A percentile compares a stretch with the other conserved stretches of the same genome.
These are phyloP conservation scores for Zygotorulaspora mrakii DNA, from an alignment of 1,139 yeast genomes.

Conservation along the genomic window DNA sequence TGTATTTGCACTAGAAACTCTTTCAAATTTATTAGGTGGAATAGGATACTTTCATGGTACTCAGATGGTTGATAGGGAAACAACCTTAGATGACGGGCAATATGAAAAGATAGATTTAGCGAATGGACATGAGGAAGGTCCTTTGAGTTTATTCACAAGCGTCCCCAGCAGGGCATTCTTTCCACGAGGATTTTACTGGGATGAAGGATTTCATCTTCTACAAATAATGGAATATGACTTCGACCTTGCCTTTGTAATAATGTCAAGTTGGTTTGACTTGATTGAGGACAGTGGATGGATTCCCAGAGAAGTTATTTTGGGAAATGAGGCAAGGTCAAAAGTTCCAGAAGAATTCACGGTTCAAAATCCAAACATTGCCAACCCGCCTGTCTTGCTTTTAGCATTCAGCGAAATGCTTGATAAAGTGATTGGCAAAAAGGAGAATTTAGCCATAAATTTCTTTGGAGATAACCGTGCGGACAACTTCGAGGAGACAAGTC, in stretches of 20 bases:
- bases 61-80: slow-evolving; percentile 72
- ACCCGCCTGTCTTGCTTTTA: slow-evolving; percentile 91
- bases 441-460: slow-evolving; percentile 12
- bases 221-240: slow-evolving; percentile 82
- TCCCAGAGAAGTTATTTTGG: slow-evolving; percentile 91
- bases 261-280: slow-evolving; percentile 81
- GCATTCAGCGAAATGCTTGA: slow-evolving; percentile 67
- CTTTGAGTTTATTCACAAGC: slow-evolving; percentile 67
- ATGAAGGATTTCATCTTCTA: slow-evolving; percentile 91
- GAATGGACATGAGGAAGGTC: slow-evolving; percentile 57
- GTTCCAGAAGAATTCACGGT: slow-evolving; percentile 84
- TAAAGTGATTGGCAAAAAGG: slow-evolving; percentile 38
- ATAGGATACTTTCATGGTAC: slow-evolving; percentile 88
- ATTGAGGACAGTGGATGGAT: slow-evolving; percentile 97
- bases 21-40: slow-evolving; percentile 87
- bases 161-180: slow-evolving; percentile 93
- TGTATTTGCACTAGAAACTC: slow-evolving; percentile 67
- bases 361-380: slow-evolving; percentile 88
- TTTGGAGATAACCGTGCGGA: slow-evolving; percentile 24
- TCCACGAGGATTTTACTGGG: slow-evolving; percentile 98
- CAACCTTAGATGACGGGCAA: slow-evolving; percentile 62
- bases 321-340: slow-evolving; percentile 82
- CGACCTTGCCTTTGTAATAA: slow-evolving; percentile 74
- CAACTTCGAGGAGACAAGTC: slow-evolving; percentile 32
- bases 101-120: slow-evolving; percentile 52